phyloP scores from a whole-genome alignment of 768 basidiomycete species.

The Naganishia randhawae region DNA sequence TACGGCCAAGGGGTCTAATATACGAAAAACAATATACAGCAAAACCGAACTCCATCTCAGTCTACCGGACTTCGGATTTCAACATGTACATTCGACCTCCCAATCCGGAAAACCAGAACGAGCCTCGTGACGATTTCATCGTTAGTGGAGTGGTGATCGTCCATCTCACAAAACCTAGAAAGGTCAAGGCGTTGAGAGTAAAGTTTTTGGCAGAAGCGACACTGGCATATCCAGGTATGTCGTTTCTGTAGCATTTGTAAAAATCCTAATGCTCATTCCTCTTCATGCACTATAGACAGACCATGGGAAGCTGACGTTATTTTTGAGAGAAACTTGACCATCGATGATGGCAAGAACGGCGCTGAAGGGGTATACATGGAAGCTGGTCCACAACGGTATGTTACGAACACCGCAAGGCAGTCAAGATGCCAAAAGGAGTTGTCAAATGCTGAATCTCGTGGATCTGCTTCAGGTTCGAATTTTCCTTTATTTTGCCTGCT shows the following conservation, averaged over 20 bases:
- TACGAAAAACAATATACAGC: constrained; percentile 15
- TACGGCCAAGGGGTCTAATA: constrained; percentile 15
- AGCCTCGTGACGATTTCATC: constrained; percentile 26
- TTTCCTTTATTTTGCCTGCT: constrained; percentile 26
- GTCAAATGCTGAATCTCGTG: neutral
- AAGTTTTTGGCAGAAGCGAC: constrained; percentile 26
- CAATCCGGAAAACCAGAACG: neutral
- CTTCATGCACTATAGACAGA: neutral
- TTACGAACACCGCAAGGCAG: neutral
- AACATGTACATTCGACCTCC: constrained; percentile 28
- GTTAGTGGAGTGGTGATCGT: constrained; percentile 28
- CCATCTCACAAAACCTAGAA: constrained; percentile 28
- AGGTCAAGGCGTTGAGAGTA: constrained; percentile 19
- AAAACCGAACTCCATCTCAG: constrained; percentile 30
- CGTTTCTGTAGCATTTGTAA: neutral
- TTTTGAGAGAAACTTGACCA: constrained; percentile 25
- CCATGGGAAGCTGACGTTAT: constrained; percentile 30
- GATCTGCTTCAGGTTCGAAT: constrained; percentile 30
- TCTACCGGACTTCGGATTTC: constrained; percentile 31
- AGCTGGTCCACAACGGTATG: constrained; percentile 29
- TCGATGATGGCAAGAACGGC: constrained; percentile 23
- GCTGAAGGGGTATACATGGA: constrained; percentile 22
- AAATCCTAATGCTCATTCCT: neutral
- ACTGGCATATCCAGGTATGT: constrained; percentile 28
- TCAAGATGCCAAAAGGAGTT: neutral